Evolutionary conservation across 257 asterid genomes (phyloP).

Genomic region (Nicotiana knightiana): DNA sequence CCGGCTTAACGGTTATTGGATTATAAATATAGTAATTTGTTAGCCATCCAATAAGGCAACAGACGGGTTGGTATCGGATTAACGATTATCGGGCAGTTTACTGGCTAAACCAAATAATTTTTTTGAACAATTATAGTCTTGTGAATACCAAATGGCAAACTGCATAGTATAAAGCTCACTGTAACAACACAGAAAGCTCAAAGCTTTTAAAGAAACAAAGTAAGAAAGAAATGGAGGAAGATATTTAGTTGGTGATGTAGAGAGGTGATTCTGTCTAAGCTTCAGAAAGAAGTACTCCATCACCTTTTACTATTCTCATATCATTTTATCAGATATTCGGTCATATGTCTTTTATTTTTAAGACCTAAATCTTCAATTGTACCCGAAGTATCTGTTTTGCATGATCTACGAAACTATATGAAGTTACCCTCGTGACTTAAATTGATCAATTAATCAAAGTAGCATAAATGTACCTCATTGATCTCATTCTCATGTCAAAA

Average conservation of each 20-base stretch:
- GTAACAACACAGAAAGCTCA: no score
- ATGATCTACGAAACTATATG: no score
- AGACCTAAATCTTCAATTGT: background rate
- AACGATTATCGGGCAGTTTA: no score
- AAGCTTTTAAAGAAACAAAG: background rate
- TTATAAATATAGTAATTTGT: no score
- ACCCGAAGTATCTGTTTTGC: no score
- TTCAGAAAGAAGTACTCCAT: background rate
- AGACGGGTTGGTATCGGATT: no score
- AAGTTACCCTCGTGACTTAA: background rate
- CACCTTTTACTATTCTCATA: background rate
- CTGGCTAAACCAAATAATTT: no score
- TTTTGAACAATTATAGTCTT: no score
- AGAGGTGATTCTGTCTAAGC: conserved; percentile 5
- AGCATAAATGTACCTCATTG: background rate
- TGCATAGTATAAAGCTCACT: no score
- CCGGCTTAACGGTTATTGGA: no score
- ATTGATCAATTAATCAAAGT: background rate
- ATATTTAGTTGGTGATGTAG: background rate
- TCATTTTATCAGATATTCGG: background rate
- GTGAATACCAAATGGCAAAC: no score
- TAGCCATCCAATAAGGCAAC: no score
- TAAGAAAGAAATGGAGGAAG: conserved; percentile 3
- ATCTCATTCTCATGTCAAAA: background rate
- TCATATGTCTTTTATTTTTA: background rate